Evolutionary conservation across 2,329 filamentous ascomycete genomes (phyloP), one percentile per base, ranked within the genome.

Genomic region (Beauveria asiatica): DNA sequence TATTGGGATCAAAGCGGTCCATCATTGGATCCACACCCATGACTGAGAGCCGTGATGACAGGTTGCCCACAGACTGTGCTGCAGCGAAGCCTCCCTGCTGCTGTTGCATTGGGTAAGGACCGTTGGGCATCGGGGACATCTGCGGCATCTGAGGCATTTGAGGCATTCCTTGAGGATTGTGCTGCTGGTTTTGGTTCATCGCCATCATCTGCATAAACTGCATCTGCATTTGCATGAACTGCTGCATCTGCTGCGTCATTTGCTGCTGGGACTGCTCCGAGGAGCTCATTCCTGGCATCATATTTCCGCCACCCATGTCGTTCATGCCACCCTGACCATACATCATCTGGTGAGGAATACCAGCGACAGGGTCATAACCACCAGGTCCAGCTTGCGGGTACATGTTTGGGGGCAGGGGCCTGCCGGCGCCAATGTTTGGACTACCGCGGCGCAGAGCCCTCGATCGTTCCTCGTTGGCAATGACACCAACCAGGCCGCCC

Each of bases 191-290:
- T 59, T 70, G 70, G 62, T 75, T 76, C 54, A 70, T 66, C 0
- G 80, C 79, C 81, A 90, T 89, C 84, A 91, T 88, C 68, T 92
- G 88, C 88, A 95, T 93, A 74, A 92, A 92, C 70, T 95, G 89
- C 88, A 95, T 92, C 71, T 96, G 91, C 87, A 94, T 91, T 70
- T 92, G 88, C 88, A 93, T 92, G 75, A 93, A 92, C 67, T 90
- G 87, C 60, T 84, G 82, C 89, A 93, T 92, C 69, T 92, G 88
- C 68, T 91, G 87, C 7, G 83, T 87, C 80, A 94, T 88, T 65
- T 92, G 86, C 46, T 92, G 80, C 67, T 93, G 89, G 30, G 86
- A 86, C 70, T 89, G 87, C 63, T 91, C 87, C 23, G 82, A 83
- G 2, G 85, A 77, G 17, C 81, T 82, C 49, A 86, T 70, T 71